Evolutionary conservation across 192 early-diverging fungal genomes (phyloP).

Genomic region (Coemansia sp.): DNA sequence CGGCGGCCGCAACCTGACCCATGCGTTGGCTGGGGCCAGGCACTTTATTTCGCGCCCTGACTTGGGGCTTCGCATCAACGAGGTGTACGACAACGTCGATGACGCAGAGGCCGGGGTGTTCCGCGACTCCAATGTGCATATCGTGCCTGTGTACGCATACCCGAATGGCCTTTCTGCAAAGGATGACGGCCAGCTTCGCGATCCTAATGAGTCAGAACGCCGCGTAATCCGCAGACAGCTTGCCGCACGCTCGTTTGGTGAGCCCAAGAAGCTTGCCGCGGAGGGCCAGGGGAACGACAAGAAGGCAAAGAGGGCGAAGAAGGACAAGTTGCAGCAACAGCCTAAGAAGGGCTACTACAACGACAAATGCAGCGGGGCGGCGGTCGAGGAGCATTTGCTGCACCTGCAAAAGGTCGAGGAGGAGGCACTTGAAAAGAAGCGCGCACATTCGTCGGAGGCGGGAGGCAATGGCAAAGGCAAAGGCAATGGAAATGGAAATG

Average conservation of each 20-base stretch:
- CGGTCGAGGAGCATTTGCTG: constrained; percentile 33
- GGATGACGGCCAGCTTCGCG: constrained; percentile 8
- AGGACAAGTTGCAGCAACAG: constrained; percentile 18
- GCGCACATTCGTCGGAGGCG: constrained; percentile 25
- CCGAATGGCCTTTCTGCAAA: constrained; percentile 48
- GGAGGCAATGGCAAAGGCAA: constrained; percentile 7
- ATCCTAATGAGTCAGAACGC: constrained; percentile 32
- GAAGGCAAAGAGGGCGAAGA: constrained; percentile 10
- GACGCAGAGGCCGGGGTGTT: constrained; percentile 42
- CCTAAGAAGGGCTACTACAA: constrained; percentile 32
- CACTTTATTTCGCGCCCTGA: constrained; percentile 72
- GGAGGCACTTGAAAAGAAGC: constrained; percentile 32
- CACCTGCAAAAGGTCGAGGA: constrained; percentile 24
- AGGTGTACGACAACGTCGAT: constrained; percentile 52
- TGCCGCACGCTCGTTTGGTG: constrained; percentile 35
- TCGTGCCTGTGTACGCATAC: constrained; percentile 64
- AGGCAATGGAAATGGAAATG: constrained; percentile 1
- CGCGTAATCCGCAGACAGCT: constrained; percentile 15
- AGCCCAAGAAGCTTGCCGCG: constrained; percentile 14
- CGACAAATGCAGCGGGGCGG: constrained; percentile 29
- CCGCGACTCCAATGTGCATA: constrained; percentile 64
- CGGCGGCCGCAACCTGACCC: constrained; percentile 79
- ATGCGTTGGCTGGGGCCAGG: constrained; percentile 73
- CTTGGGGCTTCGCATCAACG: constrained; percentile 58
- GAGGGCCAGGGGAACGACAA: neutral